Base-by-base conservation (phyloP, 2,329 filamentous ascomycete species). In the Bretziella fagacearum region DNA sequence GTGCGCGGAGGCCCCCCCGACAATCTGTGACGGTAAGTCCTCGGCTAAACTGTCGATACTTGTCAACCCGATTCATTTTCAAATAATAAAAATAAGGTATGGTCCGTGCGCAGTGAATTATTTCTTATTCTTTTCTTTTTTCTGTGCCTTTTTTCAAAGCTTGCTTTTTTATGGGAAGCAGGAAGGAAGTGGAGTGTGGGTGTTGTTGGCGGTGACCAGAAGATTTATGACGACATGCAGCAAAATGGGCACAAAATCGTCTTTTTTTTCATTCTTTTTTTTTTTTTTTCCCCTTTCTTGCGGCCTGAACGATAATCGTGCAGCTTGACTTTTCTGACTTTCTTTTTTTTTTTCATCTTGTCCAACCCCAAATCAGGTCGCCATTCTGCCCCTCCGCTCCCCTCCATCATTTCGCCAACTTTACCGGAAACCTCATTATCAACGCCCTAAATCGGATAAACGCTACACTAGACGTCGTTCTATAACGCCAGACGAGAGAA, bases 21-120 rank as follows among this genome's bases (percentile, higher is more conserved):
- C 27, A 6, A 29, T n/a, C 32, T 30, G 17, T 15, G 11, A 10
- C 23, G 46, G 46, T 6, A 33, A 25, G 26, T 48, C 15, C 2
- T 39, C 46, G 46, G 46, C 32, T 48, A 44, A 32, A 17, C 11
- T 6, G 13, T 29, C 27, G 13, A 29, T 13, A 6, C 6, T 6
- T 30, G 5, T n/a, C 27, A 15, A 18, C 30, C 11, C 3, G 23
- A 22, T 20, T n/a, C 17, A 39, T 20, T 8, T 40, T 23, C n/a
- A 13, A 8, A 13, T 32, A 10, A 17, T 45, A 25, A 8, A 40
- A 35, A 39, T 50, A 50, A 50, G 39, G 37, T 50, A 47, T 47
- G 26, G 37, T 44, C 44, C 39, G 44, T 50, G 48, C 48, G n/a
- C n/a, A n/a, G n/a, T n/a, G n/a, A n/a, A n/a, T n/a, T n/a, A n/a